These are phyloP conservation scores for Sporobolomyces roseus DNA, from an alignment of 768 basidiomycete species.

Conservation along the genomic window DNA sequence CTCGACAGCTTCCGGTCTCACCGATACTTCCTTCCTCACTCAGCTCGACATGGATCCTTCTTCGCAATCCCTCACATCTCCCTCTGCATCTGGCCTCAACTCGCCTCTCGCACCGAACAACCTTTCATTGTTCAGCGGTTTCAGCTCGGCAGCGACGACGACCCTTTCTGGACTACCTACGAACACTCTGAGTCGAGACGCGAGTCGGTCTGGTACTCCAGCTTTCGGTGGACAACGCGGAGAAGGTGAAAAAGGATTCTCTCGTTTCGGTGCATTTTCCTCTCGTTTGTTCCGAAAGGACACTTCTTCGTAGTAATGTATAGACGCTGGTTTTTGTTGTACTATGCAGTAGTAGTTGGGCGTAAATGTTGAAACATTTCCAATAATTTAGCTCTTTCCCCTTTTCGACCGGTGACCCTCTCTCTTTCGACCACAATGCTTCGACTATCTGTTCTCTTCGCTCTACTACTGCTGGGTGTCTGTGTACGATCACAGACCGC, in stretches of 20 bases:
- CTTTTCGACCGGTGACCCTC: not conserved
- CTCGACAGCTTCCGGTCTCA: conserved; percentile 82
- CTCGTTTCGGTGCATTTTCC: conserved; percentile 29
- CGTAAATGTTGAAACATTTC: no score
- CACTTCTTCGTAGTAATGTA: conserved; percentile 8
- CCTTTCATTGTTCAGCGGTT: conserved; percentile 18
- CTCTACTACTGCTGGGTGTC: not conserved
- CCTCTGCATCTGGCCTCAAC: conserved; percentile 38
- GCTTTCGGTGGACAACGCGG: not conserved
- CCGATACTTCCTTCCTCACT: conserved; percentile 86
- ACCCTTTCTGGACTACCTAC: conserved; percentile 13
- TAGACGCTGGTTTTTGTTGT: no score
- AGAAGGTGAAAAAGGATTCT: conserved; percentile 25
- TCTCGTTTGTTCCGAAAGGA: conserved; percentile 30
- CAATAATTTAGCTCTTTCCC: not conserved
- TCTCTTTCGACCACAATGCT: no score
- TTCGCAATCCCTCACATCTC: conserved; percentile 26
- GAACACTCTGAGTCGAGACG: conserved; percentile 6
- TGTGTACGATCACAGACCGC: conserved; percentile 15
- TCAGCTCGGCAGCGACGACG: conserved; percentile 3
- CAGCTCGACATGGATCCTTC: conserved; percentile 90
- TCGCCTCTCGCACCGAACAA: conserved; percentile 39
- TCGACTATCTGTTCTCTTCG: conserved; percentile 5
- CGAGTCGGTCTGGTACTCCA: conserved; percentile 22
- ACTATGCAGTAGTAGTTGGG: no score